Evolutionary conservation across 345 rosid species (phyloP), one percentile per base, ranked within the genome.

Genomic region (Salix udensis): DNA sequence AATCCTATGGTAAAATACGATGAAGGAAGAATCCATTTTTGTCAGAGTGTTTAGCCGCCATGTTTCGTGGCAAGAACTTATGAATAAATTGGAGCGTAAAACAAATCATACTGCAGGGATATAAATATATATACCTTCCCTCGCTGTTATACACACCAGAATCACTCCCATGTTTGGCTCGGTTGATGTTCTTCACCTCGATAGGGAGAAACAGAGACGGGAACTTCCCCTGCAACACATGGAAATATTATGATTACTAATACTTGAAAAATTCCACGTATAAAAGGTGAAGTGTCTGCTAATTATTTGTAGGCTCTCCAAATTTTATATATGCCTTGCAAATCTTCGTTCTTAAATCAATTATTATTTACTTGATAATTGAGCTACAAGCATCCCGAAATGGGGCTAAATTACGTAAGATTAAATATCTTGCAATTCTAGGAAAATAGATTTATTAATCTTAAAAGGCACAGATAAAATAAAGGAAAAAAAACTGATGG

Each of bases 91-190:
- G 23, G 12, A 55, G 62, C 16, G 14, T 14, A 21, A 44, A 6
- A 26, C 6, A 4, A 36, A 65, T 52, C 13, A 0, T 12, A 13
- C 37, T 15, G 3, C 7, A 39, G 18, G 46, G 19, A 58, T 37
- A 36, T 14, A 39, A 24, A 10, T 42, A 42, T 3, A 65, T 58
- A 11, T 81, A 88, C 97, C 98, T 85, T 86, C 98, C 98, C 80
- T 94, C 83, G 2, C 82, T 72, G 74, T 92, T 97, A 71, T 92
- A 94, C 44, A 87, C 95, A 18, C 90, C 98, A 5, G 97, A 84
- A 67, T 92, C 98, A 50, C 98, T 94, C 2, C 94, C 91, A 60
- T 94, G 98, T 79, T 92, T 94, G 61, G 83, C 88, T 77, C 55
- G 85, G 1, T 83, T 83, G 52, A 94, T 91, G 85, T 94, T 92